phyloP scores from a whole-genome alignment of 306 rosid species.

The Lablab purpureus region DNA sequence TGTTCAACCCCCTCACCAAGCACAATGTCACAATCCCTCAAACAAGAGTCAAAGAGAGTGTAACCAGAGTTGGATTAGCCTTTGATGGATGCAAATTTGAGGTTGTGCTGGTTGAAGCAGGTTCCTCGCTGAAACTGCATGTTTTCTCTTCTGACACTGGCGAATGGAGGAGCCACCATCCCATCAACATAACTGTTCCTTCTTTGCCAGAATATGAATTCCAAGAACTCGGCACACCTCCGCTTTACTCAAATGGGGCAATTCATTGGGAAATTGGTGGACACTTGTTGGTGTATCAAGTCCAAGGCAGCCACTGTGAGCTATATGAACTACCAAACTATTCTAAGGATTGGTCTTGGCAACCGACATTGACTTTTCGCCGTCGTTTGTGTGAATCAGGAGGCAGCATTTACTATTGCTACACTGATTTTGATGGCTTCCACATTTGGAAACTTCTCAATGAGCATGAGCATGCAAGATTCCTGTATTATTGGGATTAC shows the following conservation, averaged over 20 bases:
- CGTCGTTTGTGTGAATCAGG: slow-evolving; percentile 50
- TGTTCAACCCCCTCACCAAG: slow-evolving; percentile 45
- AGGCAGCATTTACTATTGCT: slow-evolving; percentile 50
- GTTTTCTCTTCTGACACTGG: slow-evolving; percentile 44
- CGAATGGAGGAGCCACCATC: slow-evolving; percentile 37
- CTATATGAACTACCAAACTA: slow-evolving; percentile 44
- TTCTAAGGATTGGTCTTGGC: slow-evolving; percentile 42
- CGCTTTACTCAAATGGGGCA: slow-evolving; percentile 51
- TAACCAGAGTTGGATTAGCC: slow-evolving; percentile 48
- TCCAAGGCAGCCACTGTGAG: slow-evolving; percentile 15
- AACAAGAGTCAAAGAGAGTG: background rate
- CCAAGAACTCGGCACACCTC: slow-evolving; percentile 30
- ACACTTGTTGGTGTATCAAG: slow-evolving; percentile 40
- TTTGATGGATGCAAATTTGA: slow-evolving; percentile 43
- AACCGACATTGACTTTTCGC: slow-evolving; percentile 46
- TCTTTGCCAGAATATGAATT: slow-evolving; percentile 47
- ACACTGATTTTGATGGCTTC: slow-evolving; percentile 51
- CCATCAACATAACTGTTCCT: slow-evolving; percentile 22
- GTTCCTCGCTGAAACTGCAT: slow-evolving; percentile 39
- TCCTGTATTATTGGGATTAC: slow-evolving; percentile 29
- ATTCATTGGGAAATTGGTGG: slow-evolving; percentile 56
- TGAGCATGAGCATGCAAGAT: slow-evolving; percentile 33
- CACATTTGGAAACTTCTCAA: slow-evolving; percentile 52
- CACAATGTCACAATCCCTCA: slow-evolving; percentile 33
- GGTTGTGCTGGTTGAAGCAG: slow-evolving; percentile 46